Base-by-base conservation (phyloP, 208 protist genomes). In the Balamuthia mandrillaris region DNA sequence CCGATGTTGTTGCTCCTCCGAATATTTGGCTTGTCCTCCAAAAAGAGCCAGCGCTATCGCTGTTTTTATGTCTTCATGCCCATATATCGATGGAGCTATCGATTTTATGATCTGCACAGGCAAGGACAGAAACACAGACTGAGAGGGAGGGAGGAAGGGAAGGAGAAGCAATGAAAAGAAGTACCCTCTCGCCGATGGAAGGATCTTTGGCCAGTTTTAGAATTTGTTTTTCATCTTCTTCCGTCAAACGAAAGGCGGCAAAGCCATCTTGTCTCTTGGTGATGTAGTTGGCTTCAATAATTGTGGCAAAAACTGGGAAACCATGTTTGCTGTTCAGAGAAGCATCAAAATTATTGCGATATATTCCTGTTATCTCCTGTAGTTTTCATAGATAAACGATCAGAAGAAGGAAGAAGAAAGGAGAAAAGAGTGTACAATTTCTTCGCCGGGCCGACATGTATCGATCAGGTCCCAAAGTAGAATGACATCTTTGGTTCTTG, bases 41-140 rank as follows among this genome's bases (percentile, higher is more conserved):
- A 99, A 97, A 87, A 99, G 95, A 21, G 96, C 92, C 10, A 99
- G 93, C 37, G 98, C 96, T 49, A 99, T 51, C 6, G 96, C 98
- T 9, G 94, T 95, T 89, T 99, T 99, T 81, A 99, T 98, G 90
- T 99, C 96, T n/a, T 98, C 94, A 74, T 99, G 96, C 41, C 98
- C 99, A 91, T 98, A 98, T 75, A 99, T 99, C 41, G 96, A 98
- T 5, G 99, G 99, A 3, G 98, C 98, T 49, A 99, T 97, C 7
- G 96, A 98, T 35, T 91, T 88, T 27, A 99, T 86, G 56, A 99
- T 95, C 84, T 98, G 96, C 14, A 42, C 60, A 68, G 16, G 63
- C 24, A 65, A 27, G 39, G 1, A 78, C 29, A 33, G 3, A 27
- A 82, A 21, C 56, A 75, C 9, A 24, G 9, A 10, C 10, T 18